Evolutionary conservation across 2,329 filamentous ascomycete genomes (phyloP).

Genomic region (Didymella pomorum): DNA sequence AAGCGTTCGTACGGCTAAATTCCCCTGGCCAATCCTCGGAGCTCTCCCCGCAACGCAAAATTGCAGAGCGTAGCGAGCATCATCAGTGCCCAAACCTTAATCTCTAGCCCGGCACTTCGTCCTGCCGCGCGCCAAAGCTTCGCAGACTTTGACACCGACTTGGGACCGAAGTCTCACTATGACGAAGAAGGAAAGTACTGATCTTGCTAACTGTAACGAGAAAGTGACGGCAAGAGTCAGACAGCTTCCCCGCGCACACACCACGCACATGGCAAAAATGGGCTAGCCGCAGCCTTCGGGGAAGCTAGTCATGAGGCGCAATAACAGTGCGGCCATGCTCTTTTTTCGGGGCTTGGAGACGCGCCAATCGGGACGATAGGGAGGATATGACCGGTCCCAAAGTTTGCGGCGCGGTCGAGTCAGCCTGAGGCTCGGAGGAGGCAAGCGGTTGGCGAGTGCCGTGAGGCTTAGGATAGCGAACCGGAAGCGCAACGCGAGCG

Average conservation of each 20-base stretch:
- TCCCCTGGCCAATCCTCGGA: not conserved
- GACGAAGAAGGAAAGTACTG: slow-evolving; percentile 4
- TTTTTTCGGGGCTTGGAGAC: not conserved
- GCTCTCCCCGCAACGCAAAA: slow-evolving; percentile 8
- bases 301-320: not conserved
- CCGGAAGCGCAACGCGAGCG: too few relatives aligned
- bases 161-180: slow-evolving; percentile 1
- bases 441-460: not conserved
- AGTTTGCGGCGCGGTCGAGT: not conserved
- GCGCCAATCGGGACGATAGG: slow-evolving; percentile 6
- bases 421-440: not conserved
- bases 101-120: slow-evolving; percentile 7
- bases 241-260: slow-evolving; percentile 16
- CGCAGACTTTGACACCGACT: slow-evolving; percentile 2
- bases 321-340: not conserved
- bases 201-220: not conserved
- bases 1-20: slow-evolving; percentile 2
- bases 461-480: not conserved
- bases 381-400: not conserved
- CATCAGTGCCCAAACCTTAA: slow-evolving; percentile 8
- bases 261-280: slow-evolving; percentile 4
- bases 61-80: slow-evolving; percentile 1
- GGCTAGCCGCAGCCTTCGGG: not conserved
- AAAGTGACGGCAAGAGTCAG: slow-evolving; percentile 5
- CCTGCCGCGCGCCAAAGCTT: slow-evolving; percentile 11